Evolutionary conservation across 139 green algal species (phyloP).

Genomic region (Chlorella ohadii): DNA sequence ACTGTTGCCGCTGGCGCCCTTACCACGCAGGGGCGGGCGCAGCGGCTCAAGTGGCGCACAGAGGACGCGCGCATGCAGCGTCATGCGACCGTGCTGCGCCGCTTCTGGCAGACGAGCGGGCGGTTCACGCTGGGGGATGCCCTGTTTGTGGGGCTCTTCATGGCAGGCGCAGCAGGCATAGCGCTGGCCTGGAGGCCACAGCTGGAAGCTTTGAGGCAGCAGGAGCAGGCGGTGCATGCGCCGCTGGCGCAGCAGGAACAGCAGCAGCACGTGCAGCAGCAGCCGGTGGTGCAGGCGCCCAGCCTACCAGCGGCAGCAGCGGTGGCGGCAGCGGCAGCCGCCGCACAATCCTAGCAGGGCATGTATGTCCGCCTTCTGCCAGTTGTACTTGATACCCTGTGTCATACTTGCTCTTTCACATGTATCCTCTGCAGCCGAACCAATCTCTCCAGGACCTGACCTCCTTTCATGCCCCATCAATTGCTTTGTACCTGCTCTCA

Average conservation of each 20-base stretch:
- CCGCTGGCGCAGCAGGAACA: background rate
- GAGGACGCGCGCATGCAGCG: slow-evolving; percentile 45
- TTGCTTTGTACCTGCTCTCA: background rate
- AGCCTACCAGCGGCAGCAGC: background rate
- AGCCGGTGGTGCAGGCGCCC: background rate
- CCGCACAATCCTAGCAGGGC: background rate
- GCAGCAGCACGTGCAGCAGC: background rate
- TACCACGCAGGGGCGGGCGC: slow-evolving; percentile 34
- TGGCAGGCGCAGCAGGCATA: background rate
- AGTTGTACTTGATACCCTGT: too few species aligned
- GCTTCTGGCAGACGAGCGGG: slow-evolving; percentile 54
- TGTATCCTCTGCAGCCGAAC: background rate
- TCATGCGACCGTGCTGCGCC: slow-evolving; percentile 45
- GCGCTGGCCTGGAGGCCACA: background rate
- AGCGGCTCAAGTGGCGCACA: slow-evolving; percentile 31
- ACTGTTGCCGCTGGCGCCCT: too few species aligned
- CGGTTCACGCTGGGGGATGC: slow-evolving; percentile 14
- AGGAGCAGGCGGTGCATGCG: background rate
- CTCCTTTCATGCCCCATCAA: background rate
- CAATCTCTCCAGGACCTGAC: background rate
- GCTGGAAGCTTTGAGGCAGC: background rate
- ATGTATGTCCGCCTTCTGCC: background rate
- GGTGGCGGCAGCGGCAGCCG: background rate
- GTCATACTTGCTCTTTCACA: background rate
- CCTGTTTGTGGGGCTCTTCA: background rate